phyloP scores from a whole-genome alignment of 2,329 filamentous ascomycete genomes.

The Beauveria brongniartii region DNA sequence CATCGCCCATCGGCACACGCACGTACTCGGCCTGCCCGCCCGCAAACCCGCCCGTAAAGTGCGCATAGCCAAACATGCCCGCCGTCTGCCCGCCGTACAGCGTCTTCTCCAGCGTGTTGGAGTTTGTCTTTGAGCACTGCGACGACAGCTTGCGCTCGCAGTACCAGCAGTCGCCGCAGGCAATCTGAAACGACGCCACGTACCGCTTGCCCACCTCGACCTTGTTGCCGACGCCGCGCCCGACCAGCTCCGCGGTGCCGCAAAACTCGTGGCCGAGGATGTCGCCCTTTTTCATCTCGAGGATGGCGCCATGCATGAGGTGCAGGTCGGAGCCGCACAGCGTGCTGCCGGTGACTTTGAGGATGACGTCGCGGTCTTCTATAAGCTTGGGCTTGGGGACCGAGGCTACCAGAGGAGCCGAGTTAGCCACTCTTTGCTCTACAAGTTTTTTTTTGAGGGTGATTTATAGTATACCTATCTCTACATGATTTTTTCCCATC shows the following conservation, averaged over 20 bases:
- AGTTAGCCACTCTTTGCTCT: background rate
- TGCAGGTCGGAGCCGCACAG: conserved; percentile 53
- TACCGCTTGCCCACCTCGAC: conserved; percentile 58
- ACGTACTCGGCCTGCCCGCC: conserved; percentile 85
- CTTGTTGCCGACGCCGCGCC: conserved; percentile 40
- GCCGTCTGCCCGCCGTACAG: conserved; percentile 75
- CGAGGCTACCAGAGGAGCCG: conserved; percentile 36
- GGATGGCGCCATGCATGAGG: conserved; percentile 45
- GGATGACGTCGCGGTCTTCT: conserved; percentile 68
- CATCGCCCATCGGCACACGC: conserved; percentile 69
- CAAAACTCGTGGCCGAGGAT: conserved; percentile 60
- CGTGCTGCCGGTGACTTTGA: conserved; percentile 63
- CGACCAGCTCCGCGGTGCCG: conserved; percentile 47
- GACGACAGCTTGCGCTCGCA: conserved; percentile 72
- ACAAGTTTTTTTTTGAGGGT: background rate
- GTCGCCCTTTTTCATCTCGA: conserved; percentile 55
- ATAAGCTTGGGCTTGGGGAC: conserved; percentile 63
- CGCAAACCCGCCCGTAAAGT: conserved; percentile 80
- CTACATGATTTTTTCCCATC: conserved; percentile 73
- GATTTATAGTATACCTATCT: conserved; percentile 41
- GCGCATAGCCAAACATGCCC: conserved; percentile 65
- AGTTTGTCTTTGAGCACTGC: conserved; percentile 73
- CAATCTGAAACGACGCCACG: conserved; percentile 82
- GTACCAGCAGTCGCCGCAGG: conserved; percentile 63
- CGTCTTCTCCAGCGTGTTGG: conserved; percentile 59